Evolutionary conservation across 306 rosid species (phyloP).

Genomic region (Cicer chorassanicum): DNA sequence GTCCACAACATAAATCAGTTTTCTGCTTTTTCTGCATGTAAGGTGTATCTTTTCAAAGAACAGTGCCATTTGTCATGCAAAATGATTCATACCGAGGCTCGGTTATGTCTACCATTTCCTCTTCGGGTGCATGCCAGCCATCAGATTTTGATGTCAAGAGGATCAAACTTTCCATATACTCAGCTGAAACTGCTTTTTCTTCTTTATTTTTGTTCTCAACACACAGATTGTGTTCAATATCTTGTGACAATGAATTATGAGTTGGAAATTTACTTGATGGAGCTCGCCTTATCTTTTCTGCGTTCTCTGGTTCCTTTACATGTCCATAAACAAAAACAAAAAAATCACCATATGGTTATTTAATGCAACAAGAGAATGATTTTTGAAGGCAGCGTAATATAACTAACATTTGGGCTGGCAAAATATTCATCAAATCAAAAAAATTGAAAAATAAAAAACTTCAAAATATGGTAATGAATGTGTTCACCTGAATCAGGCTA

Average conservation of each 20-base stretch:
- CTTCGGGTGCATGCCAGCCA: conserved; percentile 58
- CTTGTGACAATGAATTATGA: conserved; percentile 51
- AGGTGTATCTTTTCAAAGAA: conserved; percentile 42
- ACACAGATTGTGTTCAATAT: conserved; percentile 43
- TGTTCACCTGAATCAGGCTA: conserved; percentile 66
- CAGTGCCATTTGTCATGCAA: conserved; percentile 56
- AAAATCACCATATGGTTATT: conserved; percentile 44
- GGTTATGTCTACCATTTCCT: conserved; percentile 80
- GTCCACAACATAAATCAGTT: background rate
- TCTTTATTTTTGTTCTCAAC: conserved; percentile 46
- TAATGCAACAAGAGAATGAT: conserved; percentile 33
- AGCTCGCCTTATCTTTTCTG: conserved; percentile 53
- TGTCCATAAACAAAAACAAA: conserved; percentile 39
- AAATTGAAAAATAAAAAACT: conserved; percentile 9
- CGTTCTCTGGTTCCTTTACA: conserved; percentile 51
- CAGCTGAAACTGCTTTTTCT: conserved; percentile 55
- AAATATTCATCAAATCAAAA: conserved; percentile 10
- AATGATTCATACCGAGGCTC: conserved; percentile 92
- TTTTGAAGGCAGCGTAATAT: conserved; percentile 24
- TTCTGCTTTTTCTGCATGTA: conserved; percentile 2
- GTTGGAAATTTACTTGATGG: conserved; percentile 47
- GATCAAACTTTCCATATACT: conserved; percentile 59
- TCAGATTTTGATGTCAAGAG: conserved; percentile 60
- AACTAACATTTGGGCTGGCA: background rate
- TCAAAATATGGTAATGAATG: conserved; percentile 17